Base-by-base conservation (phyloP, 2,329 filamentous ascomycete species). In the Sphaerulina musiva region DNA sequence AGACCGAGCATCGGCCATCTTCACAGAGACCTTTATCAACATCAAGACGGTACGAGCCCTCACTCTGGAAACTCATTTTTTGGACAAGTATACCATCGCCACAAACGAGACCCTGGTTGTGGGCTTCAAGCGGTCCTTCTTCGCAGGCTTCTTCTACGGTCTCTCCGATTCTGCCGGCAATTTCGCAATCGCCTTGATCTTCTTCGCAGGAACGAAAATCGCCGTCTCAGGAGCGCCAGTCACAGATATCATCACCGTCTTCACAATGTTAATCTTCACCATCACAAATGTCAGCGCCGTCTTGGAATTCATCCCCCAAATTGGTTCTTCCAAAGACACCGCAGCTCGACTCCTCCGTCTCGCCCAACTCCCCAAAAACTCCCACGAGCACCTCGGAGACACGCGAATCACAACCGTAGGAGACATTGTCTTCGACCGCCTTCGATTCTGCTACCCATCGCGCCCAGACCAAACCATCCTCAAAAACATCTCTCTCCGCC, bases 241-340 rank as follows among this genome's bases (percentile, higher is more conserved):
- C 0, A 75, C 78, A 1, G 73, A 78, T 1, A 79, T 93, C 14
- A 73, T 95, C 29, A 81, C 85, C 56, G 87, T 93, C 0, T 84
- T 93, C 62, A 86, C 90, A 34, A 78, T 95, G 50, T 78, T 97
- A 1, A 78, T 95, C n/a, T 87, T 96, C 67, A 85, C 87, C 57
- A 81, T 95, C 53, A 83, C 84, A 9, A 88, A 86, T 9, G 81
- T 87, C 2, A 82, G 82, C 36, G 78, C 78, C 32, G 81, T 93
- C 51, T 72, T 95, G 14, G 78, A 80, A 46, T 85, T 84, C 64
- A 82, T 97, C 23, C 91, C 92, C 0, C 89, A 95, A 65, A 83
- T 95, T 42, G 85, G 83, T 10, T 81, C 84, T 12, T 83, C 89
- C 0, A 82, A 84, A 59, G 82, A 86, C 32, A 85, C 86, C 0